Evolutionary conservation across 768 basidiomycete species (phyloP).

Genomic region (Termitomyces eurrhizus): DNA sequence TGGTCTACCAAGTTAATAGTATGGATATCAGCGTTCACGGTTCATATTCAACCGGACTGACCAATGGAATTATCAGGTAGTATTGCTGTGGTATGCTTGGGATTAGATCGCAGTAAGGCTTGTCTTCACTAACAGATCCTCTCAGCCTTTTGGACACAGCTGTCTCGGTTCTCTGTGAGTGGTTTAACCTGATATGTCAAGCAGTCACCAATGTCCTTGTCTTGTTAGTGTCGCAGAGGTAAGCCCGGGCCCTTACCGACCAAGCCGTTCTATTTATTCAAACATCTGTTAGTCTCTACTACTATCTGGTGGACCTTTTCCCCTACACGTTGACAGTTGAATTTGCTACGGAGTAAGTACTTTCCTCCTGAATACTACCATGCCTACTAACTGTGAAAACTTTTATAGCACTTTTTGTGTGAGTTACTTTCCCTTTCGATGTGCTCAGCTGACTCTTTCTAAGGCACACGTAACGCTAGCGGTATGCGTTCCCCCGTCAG

Average conservation of each 20-base stretch:
- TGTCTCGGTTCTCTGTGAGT: conserved; percentile 12
- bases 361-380: neutral
- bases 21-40: neutral
- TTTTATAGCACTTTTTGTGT: conserved; percentile 13
- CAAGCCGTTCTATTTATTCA: neutral
- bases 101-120: neutral
- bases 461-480: conserved; percentile 15
- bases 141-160: conserved; percentile 14
- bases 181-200: neutral
- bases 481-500: conserved; percentile 2
- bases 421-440: neutral
- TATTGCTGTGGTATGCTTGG: conserved; percentile 4
- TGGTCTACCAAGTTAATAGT: conserved; percentile 10
- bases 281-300: conserved; percentile 9
- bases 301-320: conserved; percentile 17
- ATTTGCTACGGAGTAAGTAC: conserved; percentile 13
- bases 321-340: conserved; percentile 16
- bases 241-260: neutral
- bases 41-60: neutral
- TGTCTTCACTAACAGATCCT: neutral
- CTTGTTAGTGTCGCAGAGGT: conserved; percentile 15
- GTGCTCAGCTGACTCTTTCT: neutral
- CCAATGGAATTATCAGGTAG: neutral
- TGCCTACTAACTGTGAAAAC: neutral
- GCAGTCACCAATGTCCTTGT: neutral